A percentile compares a stretch with the other conserved stretches of the same genome.
Conservation (phyloP, 129 eudicot genomes). For the Escallonia rubra region DNA sequence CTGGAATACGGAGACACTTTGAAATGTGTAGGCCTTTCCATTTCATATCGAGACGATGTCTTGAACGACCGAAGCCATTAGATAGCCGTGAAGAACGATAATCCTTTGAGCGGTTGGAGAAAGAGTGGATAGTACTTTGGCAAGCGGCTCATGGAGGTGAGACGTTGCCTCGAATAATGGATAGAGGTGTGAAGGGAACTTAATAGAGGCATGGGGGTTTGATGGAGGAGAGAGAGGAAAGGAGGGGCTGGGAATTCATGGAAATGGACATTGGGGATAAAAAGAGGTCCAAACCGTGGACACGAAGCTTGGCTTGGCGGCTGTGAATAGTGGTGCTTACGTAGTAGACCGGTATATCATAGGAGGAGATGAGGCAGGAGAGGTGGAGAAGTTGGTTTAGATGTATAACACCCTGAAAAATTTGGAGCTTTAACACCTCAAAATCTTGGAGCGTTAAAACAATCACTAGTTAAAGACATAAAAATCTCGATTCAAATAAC, state of each 20-base stretch:
- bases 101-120: constrained; percentile 18
- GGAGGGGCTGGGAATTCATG: constrained; percentile 51
- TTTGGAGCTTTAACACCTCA: no score
- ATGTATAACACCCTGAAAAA: constrained; percentile 12
- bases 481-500: no score
- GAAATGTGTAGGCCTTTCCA: constrained; percentile 41
- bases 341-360: constrained; percentile 53
- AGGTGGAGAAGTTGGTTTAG: constrained; percentile 80
- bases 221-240: constrained; percentile 42
- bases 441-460: no score
- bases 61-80: constrained; percentile 42
- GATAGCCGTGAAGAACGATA: constrained; percentile 31
- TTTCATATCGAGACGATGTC: constrained; percentile 32
- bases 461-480: no score
- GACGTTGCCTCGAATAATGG: constrained; percentile 32
- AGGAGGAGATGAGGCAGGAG: constrained; percentile 61
- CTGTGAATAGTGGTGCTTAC: constrained; percentile 41
- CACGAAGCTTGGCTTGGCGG: constrained; percentile 14
- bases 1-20: constrained; percentile 7
- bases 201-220: constrained; percentile 27
- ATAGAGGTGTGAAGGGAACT: constrained; percentile 52
- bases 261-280: constrained; percentile 42
- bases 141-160: constrained; percentile 37
- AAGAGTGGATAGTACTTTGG: constrained; percentile 4
- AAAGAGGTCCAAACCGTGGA: constrained; percentile 29